A percentile compares a stretch with the other conserved stretches of the same genome.
phyloP scores from a whole-genome alignment of 148 eudicot genomes.

The Vaccinium myrtillus region DNA sequence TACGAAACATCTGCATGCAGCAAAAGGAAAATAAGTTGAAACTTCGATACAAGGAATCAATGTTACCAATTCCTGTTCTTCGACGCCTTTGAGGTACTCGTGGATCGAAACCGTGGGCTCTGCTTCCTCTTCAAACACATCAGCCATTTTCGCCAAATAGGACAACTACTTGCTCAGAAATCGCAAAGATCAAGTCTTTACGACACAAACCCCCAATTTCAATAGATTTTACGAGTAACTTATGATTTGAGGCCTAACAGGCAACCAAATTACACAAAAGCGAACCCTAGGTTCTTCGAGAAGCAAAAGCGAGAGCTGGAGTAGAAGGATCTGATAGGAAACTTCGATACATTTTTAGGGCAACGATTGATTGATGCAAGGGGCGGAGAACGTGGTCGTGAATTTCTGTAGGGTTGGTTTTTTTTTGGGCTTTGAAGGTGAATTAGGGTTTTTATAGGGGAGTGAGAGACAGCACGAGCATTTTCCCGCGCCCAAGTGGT shows the following conservation, averaged over 20 bases:
- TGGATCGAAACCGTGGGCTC: slow-evolving; percentile 59
- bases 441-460: slow-evolving; percentile 2
- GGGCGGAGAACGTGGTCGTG: neutral
- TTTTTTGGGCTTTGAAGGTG: neutral
- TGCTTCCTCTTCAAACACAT: slow-evolving; percentile 61
- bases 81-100: slow-evolving; percentile 74
- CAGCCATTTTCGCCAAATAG: slow-evolving; percentile 44
- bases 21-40: neutral
- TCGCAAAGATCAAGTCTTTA: neutral
- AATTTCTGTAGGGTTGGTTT: neutral
- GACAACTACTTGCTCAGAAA: neutral
- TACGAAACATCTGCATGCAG: neutral
- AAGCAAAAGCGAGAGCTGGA: neutral
- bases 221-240: neutral
- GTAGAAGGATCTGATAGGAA: neutral
- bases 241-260: neutral
- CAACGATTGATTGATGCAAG: neutral
- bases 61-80: slow-evolving; percentile 79
- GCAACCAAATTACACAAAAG: neutral
- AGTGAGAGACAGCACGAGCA: neutral
- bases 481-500: neutral
- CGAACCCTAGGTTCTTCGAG: slow-evolving; percentile 12
- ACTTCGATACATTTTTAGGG: slow-evolving; percentile 5
- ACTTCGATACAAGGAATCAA: neutral
- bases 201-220: neutral